Evolutionary conservation across 768 basidiomycete species (phyloP), one percentile per base, ranked within the genome.

Genomic region (Pisolithus sp.): DNA sequence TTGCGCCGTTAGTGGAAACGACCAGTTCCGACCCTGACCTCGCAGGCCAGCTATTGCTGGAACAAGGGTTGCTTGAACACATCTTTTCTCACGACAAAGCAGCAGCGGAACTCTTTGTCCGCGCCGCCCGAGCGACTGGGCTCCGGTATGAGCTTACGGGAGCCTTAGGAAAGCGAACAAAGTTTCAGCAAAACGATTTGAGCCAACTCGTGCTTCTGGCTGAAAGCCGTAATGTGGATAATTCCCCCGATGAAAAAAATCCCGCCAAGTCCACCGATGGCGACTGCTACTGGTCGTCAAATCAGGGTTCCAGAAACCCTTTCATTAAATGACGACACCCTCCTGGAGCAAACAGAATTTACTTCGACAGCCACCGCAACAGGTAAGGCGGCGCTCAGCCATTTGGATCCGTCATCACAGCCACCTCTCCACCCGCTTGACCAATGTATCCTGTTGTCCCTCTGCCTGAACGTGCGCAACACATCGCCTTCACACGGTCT

Each of bases 121-220:
- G 75, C 15, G 92, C 94, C 0, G 88, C 91, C 0, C 76, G 77
- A 46, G 79, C 83, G 31, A 88, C 85, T 15, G 86, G 84, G 4
- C 67, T 99, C 57, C 80, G 87, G 67, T 98, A 91, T 65, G 89
- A 93, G 68, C 75, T 98, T 48, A 94, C 91, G 0, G 96, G 96
- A 7, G 90, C 93, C 9, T 74, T 94, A 48, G 96, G 96, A 38
- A 92, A 86, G 69, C 80, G 91, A 54, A 99, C 96, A 10, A 95
- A 92, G 67, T 99, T 89, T 68, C 96, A 99, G 68, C 75, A 86
- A 55, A 79, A 72, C 48, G 87, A 92, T 31, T 72, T 89, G 51
- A 88, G 86, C 49, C 96, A 99, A 68, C 83, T 99, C 46, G 89
- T 98, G 39, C 75, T 99, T 21, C 79, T 99, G 18, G 95, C 96